Base-by-base conservation (phyloP, 1,284 basidiomycete species). In the Heliocybe sulcata region DNA sequence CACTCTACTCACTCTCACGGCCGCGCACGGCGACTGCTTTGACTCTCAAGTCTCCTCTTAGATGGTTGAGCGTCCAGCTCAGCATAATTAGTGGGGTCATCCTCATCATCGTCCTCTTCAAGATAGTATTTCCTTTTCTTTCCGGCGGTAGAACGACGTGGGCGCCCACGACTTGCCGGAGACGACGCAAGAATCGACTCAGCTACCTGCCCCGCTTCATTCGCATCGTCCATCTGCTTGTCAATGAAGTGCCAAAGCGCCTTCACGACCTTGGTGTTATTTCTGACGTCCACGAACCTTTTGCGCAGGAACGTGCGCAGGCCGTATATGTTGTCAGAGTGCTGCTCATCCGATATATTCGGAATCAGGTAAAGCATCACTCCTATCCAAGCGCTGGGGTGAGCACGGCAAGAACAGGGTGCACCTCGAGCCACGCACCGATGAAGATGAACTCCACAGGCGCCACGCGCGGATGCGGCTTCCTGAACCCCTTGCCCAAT, bases 401-500 rank as follows among this genome's bases (percentile, higher is more conserved):
- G n/a, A n/a, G n/a, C n/a, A n/a, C n/a, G n/a, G n/a, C n/a, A n/a
- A n/a, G n/a, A n/a, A n/a, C n/a, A n/a, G n/a, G n/a, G n/a, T n/a
- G n/a, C n/a, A n/a, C n/a, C n/a, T n/a, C n/a, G n/a, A n/a, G n/a
- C n/a, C 29, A 31, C 29, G 12, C 60, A 85, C 86, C 86, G 33
- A 86, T 81, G 68, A 85, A 90, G 25, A 87, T 77, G 64, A 90
- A 89, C 65, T 90, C 87, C 9, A 83, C 79, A 1, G 87, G 87
- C 0, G 87, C 81, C 26, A 89, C 73, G n/a, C 82, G 76, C 54
- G 77, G 74, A 51, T 71, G 67, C 20, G 86, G 76, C 23, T 73
- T 69, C 23, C 60, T 70, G 61, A 88, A 84, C 0, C 69, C 77
- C 22, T 61, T 54, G 45, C 75, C 76, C 29, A 77, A 65, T 4